Evolutionary conservation across 1,284 basidiomycete species (phyloP).

Genomic region (Rhodofomes roseus): DNA sequence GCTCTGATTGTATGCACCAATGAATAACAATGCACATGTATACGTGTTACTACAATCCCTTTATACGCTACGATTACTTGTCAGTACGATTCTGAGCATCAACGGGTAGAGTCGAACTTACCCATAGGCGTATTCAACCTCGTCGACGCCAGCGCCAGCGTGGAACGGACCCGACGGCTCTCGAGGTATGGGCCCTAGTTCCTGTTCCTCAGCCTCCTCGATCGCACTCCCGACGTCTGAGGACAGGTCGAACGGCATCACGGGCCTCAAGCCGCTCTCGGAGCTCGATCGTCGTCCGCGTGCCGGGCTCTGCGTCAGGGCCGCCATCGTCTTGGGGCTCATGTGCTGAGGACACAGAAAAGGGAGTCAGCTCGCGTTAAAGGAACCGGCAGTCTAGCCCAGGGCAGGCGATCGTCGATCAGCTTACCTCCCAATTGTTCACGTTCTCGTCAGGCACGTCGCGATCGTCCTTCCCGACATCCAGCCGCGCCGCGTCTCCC

Average conservation of each 20-base stretch:
- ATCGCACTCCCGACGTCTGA: slow-evolving; percentile 71
- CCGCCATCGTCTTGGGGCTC: slow-evolving; percentile 90
- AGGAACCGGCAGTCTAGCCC: background rate
- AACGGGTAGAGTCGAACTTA: slow-evolving; percentile 34
- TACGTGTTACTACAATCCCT: background rate
- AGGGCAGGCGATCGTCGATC: background rate
- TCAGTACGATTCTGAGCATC: background rate
- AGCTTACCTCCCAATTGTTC: slow-evolving; percentile 90
- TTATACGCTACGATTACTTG: background rate
- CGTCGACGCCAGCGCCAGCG: slow-evolving; percentile 77
- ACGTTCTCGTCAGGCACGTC: slow-evolving; percentile 72
- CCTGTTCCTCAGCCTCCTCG: slow-evolving; percentile 50
- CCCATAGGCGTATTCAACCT: slow-evolving; percentile 86
- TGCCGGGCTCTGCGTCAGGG: slow-evolving; percentile 83
- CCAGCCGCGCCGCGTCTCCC: slow-evolving; percentile 70
- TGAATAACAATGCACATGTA: background rate
- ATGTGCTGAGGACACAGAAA: slow-evolving; percentile 62
- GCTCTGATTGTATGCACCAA: background rate
- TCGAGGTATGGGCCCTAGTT: slow-evolving; percentile 73
- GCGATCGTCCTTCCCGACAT: slow-evolving; percentile 54
- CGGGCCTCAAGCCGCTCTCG: slow-evolving; percentile 76
- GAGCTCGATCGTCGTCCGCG: slow-evolving; percentile 75
- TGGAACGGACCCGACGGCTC: slow-evolving; percentile 70
- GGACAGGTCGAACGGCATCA: slow-evolving; percentile 75
- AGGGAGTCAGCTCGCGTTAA: background rate